Base-by-base conservation (phyloP, 305 asterid species). In the Plantago lanceolata region DNA sequence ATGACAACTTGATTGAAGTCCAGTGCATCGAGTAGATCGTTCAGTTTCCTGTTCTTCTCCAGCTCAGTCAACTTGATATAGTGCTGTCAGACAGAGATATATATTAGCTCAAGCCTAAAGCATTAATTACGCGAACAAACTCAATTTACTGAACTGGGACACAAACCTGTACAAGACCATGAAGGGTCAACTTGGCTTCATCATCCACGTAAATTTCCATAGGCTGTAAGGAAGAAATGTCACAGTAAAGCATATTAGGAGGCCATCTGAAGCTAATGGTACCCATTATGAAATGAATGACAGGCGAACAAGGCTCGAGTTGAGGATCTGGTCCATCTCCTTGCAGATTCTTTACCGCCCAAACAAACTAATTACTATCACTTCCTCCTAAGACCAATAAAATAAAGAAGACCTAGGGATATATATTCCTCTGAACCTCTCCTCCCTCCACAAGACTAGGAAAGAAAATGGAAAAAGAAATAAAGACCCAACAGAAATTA, bases 191-290 rank as follows among this genome's bases (percentile, higher is more conserved):
- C 80, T 87, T 89, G 70, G 97, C 96, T 63, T 90, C 97, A 26
- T 90, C 96, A 14, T 90, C 97, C 74, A 90, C 97, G 70, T 89
- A 89, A 69, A 89, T 89, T 77, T 89, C 96, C 96, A 89, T 89
- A 3, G 86, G 96, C 95, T 86, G 87, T 71, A 86, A 86, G 75
- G 83, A 80, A 84, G 76, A 86, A 88, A 86, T 73, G 81, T 74
- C 84, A 58, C 79, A 75, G 82, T 77, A 85, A 72, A 89, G 81
- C 79, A 75, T 81, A 84, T 87, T 87, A 90, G 90, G 84, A 72
- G 82, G 73, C 73, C 81, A 72, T 60, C 51, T 60, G 77, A 74
- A 75, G 84, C 79, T 82, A 80, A 80, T 65, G 70, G 71, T 74
- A 83, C 78, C 90, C 87, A 80, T 66, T 73, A 87, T 72, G 84